Evolutionary conservation across 345 rosid genomes (phyloP), one percentile per base, ranked within the genome.

Genomic region (Populus ilicifolia): DNA sequence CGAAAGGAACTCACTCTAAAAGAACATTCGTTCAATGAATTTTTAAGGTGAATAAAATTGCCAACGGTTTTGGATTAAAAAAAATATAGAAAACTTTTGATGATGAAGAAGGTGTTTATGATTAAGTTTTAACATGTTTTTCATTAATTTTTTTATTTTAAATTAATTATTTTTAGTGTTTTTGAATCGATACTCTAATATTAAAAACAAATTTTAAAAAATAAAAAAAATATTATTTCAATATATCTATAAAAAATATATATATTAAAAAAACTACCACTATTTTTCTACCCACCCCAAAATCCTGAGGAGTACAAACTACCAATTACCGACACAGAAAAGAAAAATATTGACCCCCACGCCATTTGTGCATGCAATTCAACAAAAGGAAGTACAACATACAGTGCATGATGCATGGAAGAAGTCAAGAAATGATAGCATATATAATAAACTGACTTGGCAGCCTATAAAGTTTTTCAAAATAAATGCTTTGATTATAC

Each of bases 381-480:
- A 75, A 71, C 77, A 83, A 71, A 66, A 80, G 41, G 4, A 70
- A 61, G 68, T 73, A 50, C 38, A 21, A 64, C 16, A 25, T 17
- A 52, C 59, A 52, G 59, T 48, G 76, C 73, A 48, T 59, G 17
- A 56, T 6, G 59, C 29, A 59, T 59, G 29, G 66, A 29, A 73
- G 71, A 73, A 48, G 70, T 81, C 70, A 56, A 67, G 14, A 44
- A 13, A 75, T 27, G 25, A 64, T 20, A 30, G 20, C 2, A 71
- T 35, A 17, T 36, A 30, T 7, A 14, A 54, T 12, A 5, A 62
- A 38, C 72, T 29, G 69, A 80, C 61, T 50, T 76, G 72, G 79
- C 73, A 56, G 23, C 17, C 16, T 13, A 12, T 16, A 62, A 33
- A 36, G 9, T 66, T 48, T 23, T 59, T 52, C 25, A 23, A 69